phyloP scores from a whole-genome alignment of 495 filamentous ascomycete genomes.

The Rhizodiscina lignyota region DNA sequence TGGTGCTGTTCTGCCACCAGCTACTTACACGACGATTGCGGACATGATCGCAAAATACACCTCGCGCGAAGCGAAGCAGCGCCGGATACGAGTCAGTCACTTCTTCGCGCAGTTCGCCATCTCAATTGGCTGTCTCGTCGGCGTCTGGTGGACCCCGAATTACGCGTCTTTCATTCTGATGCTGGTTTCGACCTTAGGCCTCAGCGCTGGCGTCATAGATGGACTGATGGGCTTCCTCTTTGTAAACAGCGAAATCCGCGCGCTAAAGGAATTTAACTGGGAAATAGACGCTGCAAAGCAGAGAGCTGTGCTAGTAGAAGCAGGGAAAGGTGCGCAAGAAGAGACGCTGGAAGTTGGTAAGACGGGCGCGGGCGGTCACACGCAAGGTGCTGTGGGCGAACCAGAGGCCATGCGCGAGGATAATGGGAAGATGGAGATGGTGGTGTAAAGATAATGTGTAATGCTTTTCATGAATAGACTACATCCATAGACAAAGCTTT shows the following conservation, averaged over 20 bases:
- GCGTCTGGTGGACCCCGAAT: conserved; percentile 70
- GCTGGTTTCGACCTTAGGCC: conserved; percentile 57
- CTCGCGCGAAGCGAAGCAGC: conserved; percentile 50
- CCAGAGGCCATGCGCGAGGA: too few relatives aligned
- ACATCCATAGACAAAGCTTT: conserved; percentile 86
- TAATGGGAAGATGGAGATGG: too few relatives aligned
- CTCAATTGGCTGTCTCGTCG: conserved; percentile 54
- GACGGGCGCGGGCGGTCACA: too few relatives aligned
- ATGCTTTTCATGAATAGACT: too few relatives aligned
- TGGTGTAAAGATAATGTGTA: too few relatives aligned
- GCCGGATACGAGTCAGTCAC: conserved; percentile 50
- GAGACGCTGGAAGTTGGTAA: too few relatives aligned
- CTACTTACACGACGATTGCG: conserved; percentile 58
- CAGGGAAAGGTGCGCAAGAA: too few relatives aligned
- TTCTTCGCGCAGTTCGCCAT: conserved; percentile 50
- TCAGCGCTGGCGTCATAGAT: conserved; percentile 61
- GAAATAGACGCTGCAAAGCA: conserved; percentile 75
- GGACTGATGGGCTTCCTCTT: conserved; percentile 79
- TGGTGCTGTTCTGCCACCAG: conserved; percentile 24
- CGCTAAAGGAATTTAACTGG: conserved; percentile 89
- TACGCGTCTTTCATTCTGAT: conserved; percentile 70
- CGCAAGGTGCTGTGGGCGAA: too few relatives aligned
- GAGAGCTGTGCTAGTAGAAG: too few relatives aligned
- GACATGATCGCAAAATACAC: conserved; percentile 47
- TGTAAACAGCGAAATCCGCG: conserved; percentile 62